Conservation (phyloP, 148 eudicot genomes). For the Agrostemma githago region DNA sequence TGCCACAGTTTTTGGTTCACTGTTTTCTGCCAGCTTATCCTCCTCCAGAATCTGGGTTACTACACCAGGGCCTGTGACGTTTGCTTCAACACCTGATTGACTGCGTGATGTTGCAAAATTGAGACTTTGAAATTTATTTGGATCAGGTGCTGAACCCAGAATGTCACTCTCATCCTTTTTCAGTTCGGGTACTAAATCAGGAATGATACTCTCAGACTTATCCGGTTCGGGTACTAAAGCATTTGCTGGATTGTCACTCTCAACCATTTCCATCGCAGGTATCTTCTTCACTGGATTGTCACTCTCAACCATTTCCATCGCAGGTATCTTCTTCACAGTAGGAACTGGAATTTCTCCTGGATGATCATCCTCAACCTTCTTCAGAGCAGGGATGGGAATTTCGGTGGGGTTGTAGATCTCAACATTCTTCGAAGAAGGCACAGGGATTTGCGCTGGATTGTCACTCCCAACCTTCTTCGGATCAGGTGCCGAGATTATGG, state of each 20-base stretch:
- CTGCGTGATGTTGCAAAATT: neutral
- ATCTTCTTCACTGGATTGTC: neutral
- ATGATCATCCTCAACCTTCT: neutral
- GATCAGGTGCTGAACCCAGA: neutral
- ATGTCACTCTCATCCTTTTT: neutral
- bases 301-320: no score
- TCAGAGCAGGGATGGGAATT: neutral
- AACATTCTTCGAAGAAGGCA: neutral
- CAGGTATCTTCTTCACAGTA: neutral
- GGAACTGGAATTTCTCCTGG: neutral
- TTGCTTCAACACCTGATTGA: conserved; percentile 6
- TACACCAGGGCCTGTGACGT: neutral
- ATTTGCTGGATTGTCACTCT: neutral
- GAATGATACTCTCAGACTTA: neutral
- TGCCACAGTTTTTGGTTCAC: neutral
- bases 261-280: neutral
- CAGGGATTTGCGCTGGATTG: neutral
- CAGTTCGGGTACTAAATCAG: neutral
- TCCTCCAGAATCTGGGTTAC: neutral
- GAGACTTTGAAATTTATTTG: neutral
- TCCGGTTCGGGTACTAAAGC: neutral
- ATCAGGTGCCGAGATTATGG: neutral
- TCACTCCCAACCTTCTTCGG: conserved; percentile 6
- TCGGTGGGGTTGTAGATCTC: neutral
- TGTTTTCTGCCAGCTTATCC: conserved; percentile 6